phyloP scores from a whole-genome alignment of 768 basidiomycete species.

The Tylopilus vinaceipallidus region DNA sequence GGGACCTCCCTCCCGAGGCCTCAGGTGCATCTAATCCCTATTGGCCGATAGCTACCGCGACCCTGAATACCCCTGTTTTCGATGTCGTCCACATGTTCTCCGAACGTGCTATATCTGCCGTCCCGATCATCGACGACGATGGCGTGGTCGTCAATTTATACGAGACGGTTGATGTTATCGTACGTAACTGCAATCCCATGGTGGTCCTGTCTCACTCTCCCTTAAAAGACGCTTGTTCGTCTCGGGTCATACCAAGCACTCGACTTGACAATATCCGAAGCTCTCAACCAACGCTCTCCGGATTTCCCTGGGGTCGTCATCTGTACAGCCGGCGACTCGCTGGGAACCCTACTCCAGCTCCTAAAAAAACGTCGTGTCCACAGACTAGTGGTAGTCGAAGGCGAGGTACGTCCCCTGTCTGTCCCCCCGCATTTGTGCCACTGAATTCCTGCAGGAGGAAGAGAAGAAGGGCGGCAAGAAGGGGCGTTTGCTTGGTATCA shows the following conservation, averaged over 20 bases:
- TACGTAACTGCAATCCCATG: slow-evolving; percentile 30
- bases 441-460: slow-evolving; percentile 57
- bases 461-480: slow-evolving; percentile 78
- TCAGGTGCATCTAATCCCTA: slow-evolving; percentile 67
- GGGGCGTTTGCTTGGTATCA: slow-evolving; percentile 80
- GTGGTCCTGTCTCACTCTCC: slow-evolving; percentile 2
- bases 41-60: slow-evolving; percentile 90
- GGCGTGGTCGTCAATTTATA: slow-evolving; percentile 95
- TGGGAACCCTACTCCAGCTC: slow-evolving; percentile 85
- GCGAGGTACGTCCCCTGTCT: slow-evolving; percentile 53
- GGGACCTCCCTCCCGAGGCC: slow-evolving; percentile 42
- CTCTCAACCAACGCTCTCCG: slow-evolving; percentile 84
- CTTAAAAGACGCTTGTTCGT: slow-evolving; percentile 81
- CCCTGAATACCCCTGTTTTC: slow-evolving; percentile 87
- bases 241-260: slow-evolving; percentile 95
- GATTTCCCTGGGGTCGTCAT: slow-evolving; percentile 98
- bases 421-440: neutral
- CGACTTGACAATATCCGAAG: slow-evolving; percentile 90
- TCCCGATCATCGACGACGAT: slow-evolving; percentile 91
- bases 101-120: slow-evolving; percentile 91
- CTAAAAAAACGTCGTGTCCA: slow-evolving; percentile 94
- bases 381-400: slow-evolving; percentile 92
- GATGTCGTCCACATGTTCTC: slow-evolving; percentile 99
- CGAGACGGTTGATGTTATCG: slow-evolving; percentile 98
- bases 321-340: slow-evolving; percentile 88